Evolutionary conservation across 805 yeast species (phyloP).

Genomic region (Ogataea minuta): DNA sequence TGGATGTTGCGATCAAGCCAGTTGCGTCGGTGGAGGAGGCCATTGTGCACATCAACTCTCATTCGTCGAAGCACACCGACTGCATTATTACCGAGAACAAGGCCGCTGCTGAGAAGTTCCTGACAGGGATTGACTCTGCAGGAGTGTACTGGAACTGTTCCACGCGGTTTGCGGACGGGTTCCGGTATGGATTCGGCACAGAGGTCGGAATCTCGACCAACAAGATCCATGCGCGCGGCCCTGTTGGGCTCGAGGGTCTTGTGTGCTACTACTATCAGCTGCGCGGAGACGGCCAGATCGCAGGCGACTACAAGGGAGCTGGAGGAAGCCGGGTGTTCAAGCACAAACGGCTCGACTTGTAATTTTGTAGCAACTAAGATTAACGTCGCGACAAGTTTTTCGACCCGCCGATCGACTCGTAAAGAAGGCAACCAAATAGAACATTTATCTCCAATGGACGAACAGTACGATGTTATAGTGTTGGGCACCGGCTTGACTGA

Average conservation of each 20-base stretch:
- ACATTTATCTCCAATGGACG: constrained; percentile 59
- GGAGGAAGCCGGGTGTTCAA: constrained; percentile 81
- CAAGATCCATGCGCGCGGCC: constrained; percentile 97
- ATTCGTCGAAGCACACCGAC: constrained; percentile 97
- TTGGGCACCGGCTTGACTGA: constrained; percentile 95
- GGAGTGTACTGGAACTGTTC: constrained; percentile 98
- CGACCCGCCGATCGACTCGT: constrained; percentile 9
- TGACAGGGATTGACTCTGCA: constrained; percentile 87
- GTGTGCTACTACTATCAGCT: constrained; percentile 94
- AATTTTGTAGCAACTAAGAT: not conserved
- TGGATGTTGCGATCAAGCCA: constrained; percentile 74
- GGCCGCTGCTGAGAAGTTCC: constrained; percentile 67
- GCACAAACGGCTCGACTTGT: constrained; percentile 59
- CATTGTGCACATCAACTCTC: constrained; percentile 79
- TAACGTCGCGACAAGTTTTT: not conserved
- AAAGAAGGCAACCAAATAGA: constrained; percentile 7
- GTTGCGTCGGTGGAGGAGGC: constrained; percentile 66
- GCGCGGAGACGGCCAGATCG: constrained; percentile 91
- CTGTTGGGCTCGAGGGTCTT: constrained; percentile 95
- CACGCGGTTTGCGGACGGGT: constrained; percentile 97
- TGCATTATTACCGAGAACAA: constrained; percentile 79
- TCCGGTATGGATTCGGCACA: constrained; percentile 97
- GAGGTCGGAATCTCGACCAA: constrained; percentile 98
- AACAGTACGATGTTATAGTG: constrained; percentile 94
- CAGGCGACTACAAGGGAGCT: constrained; percentile 86